Evolutionary conservation across 2,329 filamentous ascomycete genomes (phyloP).

Genomic region (Colletotrichum sp.): DNA sequence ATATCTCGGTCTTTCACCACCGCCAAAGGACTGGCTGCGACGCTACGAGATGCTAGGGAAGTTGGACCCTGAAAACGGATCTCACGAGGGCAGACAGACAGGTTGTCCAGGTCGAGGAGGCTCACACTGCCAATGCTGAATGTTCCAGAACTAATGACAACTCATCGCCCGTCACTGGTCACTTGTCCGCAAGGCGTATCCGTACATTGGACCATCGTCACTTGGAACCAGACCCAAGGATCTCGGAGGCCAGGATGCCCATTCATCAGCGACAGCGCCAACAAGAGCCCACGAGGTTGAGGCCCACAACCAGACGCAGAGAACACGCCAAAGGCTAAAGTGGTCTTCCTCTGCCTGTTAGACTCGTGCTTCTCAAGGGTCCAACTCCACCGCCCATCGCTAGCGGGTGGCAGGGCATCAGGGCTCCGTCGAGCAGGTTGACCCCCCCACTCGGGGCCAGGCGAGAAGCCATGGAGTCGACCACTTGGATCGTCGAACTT

Average conservation of each 20-base stretch:
- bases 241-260: not conserved
- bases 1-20: conserved; percentile 13
- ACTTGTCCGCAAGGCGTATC: not conserved
- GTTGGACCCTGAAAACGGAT: conserved; percentile 12
- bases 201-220: not conserved
- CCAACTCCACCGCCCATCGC: conserved; percentile 7
- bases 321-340: not conserved
- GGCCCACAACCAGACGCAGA: not conserved
- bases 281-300: conserved; percentile 4
- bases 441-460: conserved; percentile 1
- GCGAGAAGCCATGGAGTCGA: not conserved
- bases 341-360: not conserved
- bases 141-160: not conserved
- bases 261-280: not conserved
- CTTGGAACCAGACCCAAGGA: not conserved
- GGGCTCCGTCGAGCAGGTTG: not conserved
- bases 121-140: not conserved
- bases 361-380: conserved; percentile 14
- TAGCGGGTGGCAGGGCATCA: conserved; percentile 9
- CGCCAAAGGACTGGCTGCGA: not conserved
- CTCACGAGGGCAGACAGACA: conserved; percentile 3
- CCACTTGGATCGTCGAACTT: not conserved
- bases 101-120: not conserved
- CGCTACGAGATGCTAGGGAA: not conserved
- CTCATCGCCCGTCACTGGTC: conserved; percentile 2